Percentiles rank a stretch among this genome's conserved stretches.
Conservation (phyloP, 768 basidiomycete genomes). For the Brasilioporus rufonigricans region DNA sequence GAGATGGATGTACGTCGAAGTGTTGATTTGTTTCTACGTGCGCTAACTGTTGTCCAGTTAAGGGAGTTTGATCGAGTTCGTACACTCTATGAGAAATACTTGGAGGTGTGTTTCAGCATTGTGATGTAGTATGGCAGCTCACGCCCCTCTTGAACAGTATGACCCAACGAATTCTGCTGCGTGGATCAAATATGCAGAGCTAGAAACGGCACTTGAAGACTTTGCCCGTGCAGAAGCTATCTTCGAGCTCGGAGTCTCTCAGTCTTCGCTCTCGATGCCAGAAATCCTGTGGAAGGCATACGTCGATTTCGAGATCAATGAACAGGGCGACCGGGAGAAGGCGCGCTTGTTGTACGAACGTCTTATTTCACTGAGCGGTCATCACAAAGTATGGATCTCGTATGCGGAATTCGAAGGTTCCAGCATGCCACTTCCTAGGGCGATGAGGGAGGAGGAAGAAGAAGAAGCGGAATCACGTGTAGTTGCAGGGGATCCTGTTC, state of each 20-base stretch:
- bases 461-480: constrained; percentile 50
- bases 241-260: constrained; percentile 87
- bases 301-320: constrained; percentile 94
- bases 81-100: constrained; percentile 88
- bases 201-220: constrained; percentile 86
- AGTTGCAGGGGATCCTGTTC: constrained; percentile 65
- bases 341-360: constrained; percentile 88
- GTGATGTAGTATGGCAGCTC: background rate
- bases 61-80: constrained; percentile 96
- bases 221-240: constrained; percentile 87
- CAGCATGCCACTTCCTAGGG: constrained; percentile 62
- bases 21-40: background rate
- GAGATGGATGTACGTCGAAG: constrained; percentile 72
- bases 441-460: constrained; percentile 69
- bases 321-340: constrained; percentile 80
- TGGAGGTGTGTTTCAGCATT: constrained; percentile 58
- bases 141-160: constrained; percentile 43
- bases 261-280: constrained; percentile 88
- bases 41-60: constrained; percentile 46
- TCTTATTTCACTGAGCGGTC: constrained; percentile 78
- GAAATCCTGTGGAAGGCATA: constrained; percentile 94
- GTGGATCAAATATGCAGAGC: constrained; percentile 95
- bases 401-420: constrained; percentile 92
- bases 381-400: constrained; percentile 97
- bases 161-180: constrained; percentile 89